Evolutionary conservation across 2,329 filamentous ascomycete species (phyloP), one percentile per base, ranked within the genome.

Genomic region (Fusarium oxysporum): DNA sequence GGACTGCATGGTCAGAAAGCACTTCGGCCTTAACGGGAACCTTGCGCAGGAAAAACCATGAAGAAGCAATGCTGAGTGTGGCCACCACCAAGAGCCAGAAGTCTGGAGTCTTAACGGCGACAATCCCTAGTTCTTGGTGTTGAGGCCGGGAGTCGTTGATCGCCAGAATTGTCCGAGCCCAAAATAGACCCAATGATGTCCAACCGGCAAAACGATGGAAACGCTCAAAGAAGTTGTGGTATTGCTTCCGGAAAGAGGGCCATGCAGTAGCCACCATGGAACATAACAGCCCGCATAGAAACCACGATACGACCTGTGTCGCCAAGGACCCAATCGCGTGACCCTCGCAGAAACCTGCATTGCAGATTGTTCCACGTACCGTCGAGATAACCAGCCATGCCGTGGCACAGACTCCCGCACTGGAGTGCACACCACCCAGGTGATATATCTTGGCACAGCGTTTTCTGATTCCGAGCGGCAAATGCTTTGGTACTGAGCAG

Each of bases 181-280:
- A 92, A 78, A 95, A 91, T 37, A 94, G 81, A 4, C 82, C 84
- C 10, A 94, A 83, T 14, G 89, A 85, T 16, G 86, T 84, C 92
- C 92, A 95, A n/a, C 92, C 92, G 9, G 87, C 87, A 79, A 92
- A 94, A 53, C 92, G 91, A 81, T 95, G 93, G 51, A 88, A 87
- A 53, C 88, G 82, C 82, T 95, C 93, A 78, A 94, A 95, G 63
- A 86, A 80, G 80, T 95, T 88, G 82, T 95, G 92, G 70, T 86
- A 85, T 51, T 84, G 86, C 73, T 86, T 84, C 28, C 93, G 89
- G 73, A 94, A 85, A 14, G 80, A 79, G 6, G 93, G 92, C 78
- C 91, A 87, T 4, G 93, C 91, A 57, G 90, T 88, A 51, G 84
- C 81, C 56, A 92, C 85, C 76, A 94, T 91, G 43, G 83, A 77